Evolutionary conservation across 495 filamentous ascomycete species (phyloP).

Genomic region (Penicillium cinerascens): DNA sequence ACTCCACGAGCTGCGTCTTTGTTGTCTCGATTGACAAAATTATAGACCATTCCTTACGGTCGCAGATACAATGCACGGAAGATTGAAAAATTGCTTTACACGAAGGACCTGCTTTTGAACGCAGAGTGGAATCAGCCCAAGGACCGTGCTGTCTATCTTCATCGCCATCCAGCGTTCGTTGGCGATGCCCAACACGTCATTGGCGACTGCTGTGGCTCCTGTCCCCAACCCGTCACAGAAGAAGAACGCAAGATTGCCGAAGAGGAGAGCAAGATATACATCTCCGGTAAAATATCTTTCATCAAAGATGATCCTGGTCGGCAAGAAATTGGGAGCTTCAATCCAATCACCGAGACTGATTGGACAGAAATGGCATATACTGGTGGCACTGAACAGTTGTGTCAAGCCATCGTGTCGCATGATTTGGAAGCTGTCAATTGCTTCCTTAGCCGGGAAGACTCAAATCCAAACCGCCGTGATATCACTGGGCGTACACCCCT

Average conservation of each 20-base stretch:
- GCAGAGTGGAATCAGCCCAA: conserved; percentile 79
- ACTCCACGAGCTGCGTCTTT: background rate
- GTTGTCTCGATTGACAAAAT: background rate
- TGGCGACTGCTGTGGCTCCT: conserved; percentile 74
- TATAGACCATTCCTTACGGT: conserved; percentile 68
- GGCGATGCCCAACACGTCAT: conserved; percentile 64
- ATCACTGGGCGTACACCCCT: conserved; percentile 78
- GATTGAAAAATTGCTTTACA: conserved; percentile 76
- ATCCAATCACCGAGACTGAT: conserved; percentile 74
- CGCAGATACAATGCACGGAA: conserved; percentile 62
- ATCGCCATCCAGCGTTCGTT: conserved; percentile 76
- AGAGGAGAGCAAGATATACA: conserved; percentile 67
- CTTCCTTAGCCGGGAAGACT: conserved; percentile 60
- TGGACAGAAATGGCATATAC: conserved; percentile 78
- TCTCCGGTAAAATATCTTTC: conserved; percentile 67
- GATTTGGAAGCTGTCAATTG: conserved; percentile 63
- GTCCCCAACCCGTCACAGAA: conserved; percentile 61
- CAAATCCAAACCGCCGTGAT: conserved; percentile 63
- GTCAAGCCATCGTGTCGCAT: conserved; percentile 69
- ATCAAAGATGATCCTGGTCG: conserved; percentile 76
- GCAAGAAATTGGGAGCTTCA: conserved; percentile 68
- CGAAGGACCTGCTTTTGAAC: conserved; percentile 76
- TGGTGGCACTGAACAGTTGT: conserved; percentile 60
- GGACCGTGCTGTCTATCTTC: conserved; percentile 66
- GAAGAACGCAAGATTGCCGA: conserved; percentile 67